Percentiles rank a stretch among this genome's conserved stretches.
Conservation (phyloP, 805 yeast species). For the Blastobotrys americana region DNA sequence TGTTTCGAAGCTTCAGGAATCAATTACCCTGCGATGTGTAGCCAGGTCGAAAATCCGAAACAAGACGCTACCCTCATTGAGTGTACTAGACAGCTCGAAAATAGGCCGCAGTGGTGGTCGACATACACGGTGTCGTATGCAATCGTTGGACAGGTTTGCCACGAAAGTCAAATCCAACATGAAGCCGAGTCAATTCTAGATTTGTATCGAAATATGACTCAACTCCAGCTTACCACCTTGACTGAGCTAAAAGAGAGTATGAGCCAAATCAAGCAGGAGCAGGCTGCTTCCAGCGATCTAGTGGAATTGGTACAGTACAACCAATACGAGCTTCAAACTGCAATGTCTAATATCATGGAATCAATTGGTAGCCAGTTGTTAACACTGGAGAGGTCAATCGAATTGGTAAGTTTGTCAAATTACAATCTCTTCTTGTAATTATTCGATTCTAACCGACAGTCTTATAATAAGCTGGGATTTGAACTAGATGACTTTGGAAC, state of each 20-base stretch:
- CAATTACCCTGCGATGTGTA: constrained; percentile 23
- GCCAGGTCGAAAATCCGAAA: not conserved
- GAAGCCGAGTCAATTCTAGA: constrained; percentile 14
- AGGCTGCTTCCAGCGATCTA: not conserved
- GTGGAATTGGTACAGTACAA: too few relatives aligned
- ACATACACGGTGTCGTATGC: constrained; percentile 61
- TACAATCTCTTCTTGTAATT: too few relatives aligned
- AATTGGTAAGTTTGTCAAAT: too few relatives aligned
- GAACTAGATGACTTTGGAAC: too few relatives aligned
- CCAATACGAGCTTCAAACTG: too few relatives aligned
- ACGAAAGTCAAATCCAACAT: constrained; percentile 15
- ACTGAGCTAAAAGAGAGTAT: not conserved
- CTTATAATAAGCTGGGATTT: too few relatives aligned
- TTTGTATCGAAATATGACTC: constrained; percentile 10
- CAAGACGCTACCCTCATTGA: not conserved
- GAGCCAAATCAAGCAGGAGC: not conserved
- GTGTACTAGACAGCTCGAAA: constrained; percentile 25
- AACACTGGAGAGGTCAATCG: too few relatives aligned
- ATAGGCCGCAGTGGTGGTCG: constrained; percentile 57
- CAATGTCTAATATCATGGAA: too few relatives aligned
- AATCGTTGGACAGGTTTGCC: constrained; percentile 46
- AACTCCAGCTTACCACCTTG: constrained; percentile 8
- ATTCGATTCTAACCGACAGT: too few relatives aligned
- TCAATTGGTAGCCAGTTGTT: too few relatives aligned
- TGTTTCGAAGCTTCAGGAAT: constrained; percentile 27